Base-by-base conservation (phyloP, 2,329 filamentous ascomycete species). In the Emericellopsis cladophorae region DNA sequence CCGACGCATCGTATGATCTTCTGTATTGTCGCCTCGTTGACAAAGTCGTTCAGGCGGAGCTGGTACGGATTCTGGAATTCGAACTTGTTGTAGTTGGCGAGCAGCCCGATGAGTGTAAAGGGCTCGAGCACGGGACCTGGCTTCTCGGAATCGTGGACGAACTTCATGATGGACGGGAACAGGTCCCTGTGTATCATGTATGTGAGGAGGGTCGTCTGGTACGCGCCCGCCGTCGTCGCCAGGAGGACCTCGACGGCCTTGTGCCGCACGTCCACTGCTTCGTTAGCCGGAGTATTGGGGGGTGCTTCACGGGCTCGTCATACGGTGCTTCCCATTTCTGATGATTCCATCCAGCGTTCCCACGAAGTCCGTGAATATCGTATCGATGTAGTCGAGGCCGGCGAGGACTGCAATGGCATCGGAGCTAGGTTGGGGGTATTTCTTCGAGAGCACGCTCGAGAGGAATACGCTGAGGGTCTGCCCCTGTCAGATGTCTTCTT, bases 71-170 rank as follows among this genome's bases (percentile, higher is more conserved):
- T 98, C 57, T 95, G 89, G 43, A 93, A 90, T 60, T 98, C 92
- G 54, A 98, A 98, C 60, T 96, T 98, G 72, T 98, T 96, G 72
- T 96, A 96, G 63, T 96, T 98, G 48, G 86, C 84, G 40, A 98
- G 68, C 4, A 96, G 70, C 11, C 90, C 90, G 16, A 95, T 70
- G 9, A 96, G 73, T 12, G 82, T 76, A 49, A 95, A 88, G 0
- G 90, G 83, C 44, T 84, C 76, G 35, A 86, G 74, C 43, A 76
- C 76, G 52, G 72, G 70, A 15, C 69, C 64, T 29, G 75, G 68
- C 21, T 72, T 70, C 45, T 87, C 79, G 36, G 80, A 74, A 49
- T 94, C 86, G 65, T 92, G 83, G 44, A 93, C 77, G 56, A 88
- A 84, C 84, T 93, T 95, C 78, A 95, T 95, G 41, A 96, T 72